phyloP scores from a whole-genome alignment of 495 filamentous ascomycete species.

The Pseudevernia furfuracea region DNA sequence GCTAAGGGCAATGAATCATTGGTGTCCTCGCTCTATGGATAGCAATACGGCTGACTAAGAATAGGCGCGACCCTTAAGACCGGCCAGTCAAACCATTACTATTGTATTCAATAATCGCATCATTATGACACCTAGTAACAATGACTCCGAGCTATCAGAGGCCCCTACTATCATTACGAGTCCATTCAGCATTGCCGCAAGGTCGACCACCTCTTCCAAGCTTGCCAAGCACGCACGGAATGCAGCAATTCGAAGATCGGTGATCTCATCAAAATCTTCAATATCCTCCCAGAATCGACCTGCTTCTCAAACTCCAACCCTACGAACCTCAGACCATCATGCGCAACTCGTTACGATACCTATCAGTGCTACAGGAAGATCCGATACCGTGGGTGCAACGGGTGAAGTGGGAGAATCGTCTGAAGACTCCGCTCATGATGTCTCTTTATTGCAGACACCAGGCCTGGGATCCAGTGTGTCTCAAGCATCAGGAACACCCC shows the following conservation, averaged over 20 bases:
- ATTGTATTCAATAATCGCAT: not conserved
- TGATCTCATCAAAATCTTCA: not conserved
- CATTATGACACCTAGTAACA: not conserved
- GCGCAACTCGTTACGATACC: not conserved
- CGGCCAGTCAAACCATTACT: no score
- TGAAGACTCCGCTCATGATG: not conserved
- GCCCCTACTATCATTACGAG: not conserved
- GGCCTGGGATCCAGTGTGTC: not conserved
- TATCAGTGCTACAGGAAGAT: not conserved
- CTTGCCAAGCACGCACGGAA: not conserved
- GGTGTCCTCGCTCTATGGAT: no score
- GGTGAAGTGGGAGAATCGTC: not conserved
- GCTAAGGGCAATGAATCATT: no score
- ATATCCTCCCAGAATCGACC: not conserved
- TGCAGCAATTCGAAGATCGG: not conserved
- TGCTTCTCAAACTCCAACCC: not conserved
- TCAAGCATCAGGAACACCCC: not conserved
- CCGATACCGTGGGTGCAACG: not conserved
- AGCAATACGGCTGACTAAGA: no score
- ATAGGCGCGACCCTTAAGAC: no score
- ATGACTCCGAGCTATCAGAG: not conserved
- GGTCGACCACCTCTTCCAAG: not conserved
- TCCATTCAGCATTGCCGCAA: not conserved
- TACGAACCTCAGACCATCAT: not conserved
- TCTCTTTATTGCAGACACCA: not conserved